Evolutionary conservation across 225 moss, liverwort and hornwort genomes (phyloP).

Genomic region (Physcomitrellopsis africana): DNA sequence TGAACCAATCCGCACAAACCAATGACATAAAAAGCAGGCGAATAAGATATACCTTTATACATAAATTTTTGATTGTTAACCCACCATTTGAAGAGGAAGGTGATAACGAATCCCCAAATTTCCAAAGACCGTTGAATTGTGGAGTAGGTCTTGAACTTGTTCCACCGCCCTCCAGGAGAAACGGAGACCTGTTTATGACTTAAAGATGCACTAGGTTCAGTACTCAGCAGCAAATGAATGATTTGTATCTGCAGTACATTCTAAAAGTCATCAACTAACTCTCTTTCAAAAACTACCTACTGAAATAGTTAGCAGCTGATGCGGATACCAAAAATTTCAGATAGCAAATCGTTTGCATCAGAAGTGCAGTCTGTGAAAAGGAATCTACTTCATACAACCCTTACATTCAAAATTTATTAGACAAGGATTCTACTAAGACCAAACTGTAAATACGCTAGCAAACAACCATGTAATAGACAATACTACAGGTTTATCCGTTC

Average conservation of each 20-base stretch:
- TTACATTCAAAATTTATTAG: not conserved
- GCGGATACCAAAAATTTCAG: too few relatives aligned
- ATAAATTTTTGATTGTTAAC: constrained; percentile 86
- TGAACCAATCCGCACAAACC: not conserved
- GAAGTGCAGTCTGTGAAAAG: not conserved
- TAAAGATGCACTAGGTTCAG: constrained; percentile 22
- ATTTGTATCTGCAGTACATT: not conserved
- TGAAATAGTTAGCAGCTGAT: too few relatives aligned
- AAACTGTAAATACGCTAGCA: not conserved
- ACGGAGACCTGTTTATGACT: constrained; percentile 65
- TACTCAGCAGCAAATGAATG: constrained; percentile 2
- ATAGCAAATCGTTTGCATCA: not conserved
- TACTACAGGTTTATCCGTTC: not conserved
- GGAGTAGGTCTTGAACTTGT: constrained; percentile 95
- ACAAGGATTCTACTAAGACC: not conserved
- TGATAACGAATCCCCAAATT: constrained; percentile 87
- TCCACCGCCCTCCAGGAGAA: constrained; percentile 91
- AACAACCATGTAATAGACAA: not conserved
- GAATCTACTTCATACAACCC: not conserved
- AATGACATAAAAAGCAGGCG: not conserved
- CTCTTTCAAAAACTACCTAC: not conserved
- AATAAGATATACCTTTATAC: constrained; percentile 66
- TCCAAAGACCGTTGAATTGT: constrained; percentile 88
- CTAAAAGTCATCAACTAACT: not conserved
- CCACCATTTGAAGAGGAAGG: constrained; percentile 88